Percentiles rank a stretch among this genome's conserved stretches.
Conservation (phyloP, 495 filamentous ascomycete species). For the Pyrenopolyporus hunteri region DNA sequence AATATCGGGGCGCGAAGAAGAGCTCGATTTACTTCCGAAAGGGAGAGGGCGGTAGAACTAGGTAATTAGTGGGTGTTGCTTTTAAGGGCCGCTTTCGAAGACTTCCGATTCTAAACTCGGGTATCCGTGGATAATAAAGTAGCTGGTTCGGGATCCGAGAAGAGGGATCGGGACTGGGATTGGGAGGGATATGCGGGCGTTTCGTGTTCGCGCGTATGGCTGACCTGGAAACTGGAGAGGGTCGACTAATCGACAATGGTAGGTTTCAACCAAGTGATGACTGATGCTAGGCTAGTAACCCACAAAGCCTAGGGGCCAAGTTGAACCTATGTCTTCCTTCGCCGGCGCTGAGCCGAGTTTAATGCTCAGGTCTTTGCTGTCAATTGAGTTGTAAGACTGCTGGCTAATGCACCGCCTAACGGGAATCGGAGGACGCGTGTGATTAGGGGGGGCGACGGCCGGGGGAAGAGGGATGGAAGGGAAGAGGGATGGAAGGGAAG, state of each 20-base stretch:
- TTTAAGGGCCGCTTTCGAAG: neutral
- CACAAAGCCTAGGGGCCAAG: conserved; percentile 7
- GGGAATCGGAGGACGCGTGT: conserved; percentile 23
- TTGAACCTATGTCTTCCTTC: conserved; percentile 14
- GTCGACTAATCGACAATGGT: conserved; percentile 26
- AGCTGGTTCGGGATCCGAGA: neutral
- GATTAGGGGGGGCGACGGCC: conserved; percentile 10
- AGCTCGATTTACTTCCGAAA: no score
- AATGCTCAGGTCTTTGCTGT: conserved; percentile 7
- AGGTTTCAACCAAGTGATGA: conserved; percentile 21
- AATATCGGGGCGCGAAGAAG: no score
- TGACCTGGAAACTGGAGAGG: conserved; percentile 10
- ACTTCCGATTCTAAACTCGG: neutral
- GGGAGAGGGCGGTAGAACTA: no score
- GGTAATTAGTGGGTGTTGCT: no score
- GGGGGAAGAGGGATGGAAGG: neutral
- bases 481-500: neutral
- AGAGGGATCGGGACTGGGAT: neutral
- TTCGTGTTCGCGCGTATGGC: conserved; percentile 15
- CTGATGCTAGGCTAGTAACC: conserved; percentile 1
- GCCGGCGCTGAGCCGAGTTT: conserved; percentile 24
- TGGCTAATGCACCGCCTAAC: conserved; percentile 28
- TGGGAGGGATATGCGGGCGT: conserved; percentile 12
- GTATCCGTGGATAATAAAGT: conserved; percentile 10
- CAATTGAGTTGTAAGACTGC: conserved; percentile 26